phyloP scores from a whole-genome alignment of 495 filamentous ascomycete genomes.

The Bacidia rubella region DNA sequence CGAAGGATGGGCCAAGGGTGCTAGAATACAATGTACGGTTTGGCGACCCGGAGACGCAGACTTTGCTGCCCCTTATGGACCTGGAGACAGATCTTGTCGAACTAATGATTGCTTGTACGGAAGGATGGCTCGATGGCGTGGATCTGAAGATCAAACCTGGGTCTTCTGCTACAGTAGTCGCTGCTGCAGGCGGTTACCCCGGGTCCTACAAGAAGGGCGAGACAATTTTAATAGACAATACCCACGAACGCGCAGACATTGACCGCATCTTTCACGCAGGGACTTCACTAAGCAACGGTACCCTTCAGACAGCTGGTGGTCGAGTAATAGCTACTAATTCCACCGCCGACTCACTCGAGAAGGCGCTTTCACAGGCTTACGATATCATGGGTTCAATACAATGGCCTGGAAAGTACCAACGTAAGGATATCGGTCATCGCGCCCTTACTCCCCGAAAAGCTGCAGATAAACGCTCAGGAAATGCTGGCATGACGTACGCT shows the following conservation, averaged over 20 bases:
- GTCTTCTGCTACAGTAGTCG: constrained; percentile 82
- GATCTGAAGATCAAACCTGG: constrained; percentile 50
- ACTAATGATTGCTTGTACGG: constrained; percentile 76
- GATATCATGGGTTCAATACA: constrained; percentile 60
- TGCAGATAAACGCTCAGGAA: constrained; percentile 22
- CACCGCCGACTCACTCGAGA: constrained; percentile 56
- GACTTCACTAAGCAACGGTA: constrained; percentile 48
- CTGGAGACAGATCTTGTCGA: constrained; percentile 76
- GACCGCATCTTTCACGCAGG: constrained; percentile 87
- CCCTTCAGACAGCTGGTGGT: constrained; percentile 64
- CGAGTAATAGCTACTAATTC: constrained; percentile 85
- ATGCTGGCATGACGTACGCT: constrained; percentile 65
- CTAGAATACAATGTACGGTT: constrained; percentile 97
- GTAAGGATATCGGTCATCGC: constrained; percentile 82
- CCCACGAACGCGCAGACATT: constrained; percentile 25
- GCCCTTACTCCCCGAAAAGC: constrained; percentile 22
- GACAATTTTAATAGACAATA: constrained; percentile 42
- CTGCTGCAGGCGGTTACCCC: constrained; percentile 86
- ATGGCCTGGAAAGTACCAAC: constrained; percentile 84
- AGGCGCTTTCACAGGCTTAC: constrained; percentile 78
- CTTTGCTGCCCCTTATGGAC: constrained; percentile 67
- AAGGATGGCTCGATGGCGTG: constrained; percentile 57
- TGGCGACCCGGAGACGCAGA: constrained; percentile 94
- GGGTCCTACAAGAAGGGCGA: constrained; percentile 72
- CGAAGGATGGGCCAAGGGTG: constrained; percentile 68